Conservation (phyloP, 148 eudicot genomes). For the Cornus florida region DNA sequence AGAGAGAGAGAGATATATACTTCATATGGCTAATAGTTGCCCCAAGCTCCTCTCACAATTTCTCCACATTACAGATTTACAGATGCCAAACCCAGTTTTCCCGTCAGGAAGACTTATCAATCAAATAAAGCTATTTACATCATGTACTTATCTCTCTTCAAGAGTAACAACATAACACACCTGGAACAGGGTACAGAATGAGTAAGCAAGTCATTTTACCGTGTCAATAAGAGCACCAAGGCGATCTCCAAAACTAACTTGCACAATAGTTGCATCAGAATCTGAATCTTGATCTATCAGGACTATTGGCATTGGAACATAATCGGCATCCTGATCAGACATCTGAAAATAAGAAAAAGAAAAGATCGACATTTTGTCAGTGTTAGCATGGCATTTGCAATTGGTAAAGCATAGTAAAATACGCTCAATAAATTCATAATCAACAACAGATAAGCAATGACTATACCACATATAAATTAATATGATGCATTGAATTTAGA, state of each 20-base stretch:
- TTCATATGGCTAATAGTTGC: neutral
- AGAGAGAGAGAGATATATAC: neutral
- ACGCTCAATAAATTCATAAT: neutral
- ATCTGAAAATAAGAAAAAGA: slow-evolving; percentile 42
- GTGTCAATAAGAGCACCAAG: slow-evolving; percentile 97
- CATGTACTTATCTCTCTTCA: neutral
- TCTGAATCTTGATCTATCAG: slow-evolving; percentile 84
- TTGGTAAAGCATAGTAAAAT: neutral
- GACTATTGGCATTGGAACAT: slow-evolving; percentile 82
- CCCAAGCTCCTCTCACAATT: neutral
- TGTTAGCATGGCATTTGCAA: neutral
- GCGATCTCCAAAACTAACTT: slow-evolving; percentile 97
- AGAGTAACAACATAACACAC: neutral
- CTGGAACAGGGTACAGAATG: slow-evolving; percentile 5
- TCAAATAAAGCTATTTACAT: neutral
- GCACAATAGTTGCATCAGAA: slow-evolving; percentile 76
- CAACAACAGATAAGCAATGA: neutral
- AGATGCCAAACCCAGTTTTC: neutral
- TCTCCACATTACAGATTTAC: neutral
- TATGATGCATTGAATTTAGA: neutral
- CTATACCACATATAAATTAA: neutral
- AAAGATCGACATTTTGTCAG: neutral
- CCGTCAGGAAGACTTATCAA: neutral
- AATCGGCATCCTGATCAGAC: slow-evolving; percentile 57
- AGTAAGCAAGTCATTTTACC: slow-evolving; percentile 35